These are phyloP conservation scores for Plicaturopsis crispa DNA, from an alignment of 768 basidiomycete genomes.

Conservation along the genomic window DNA sequence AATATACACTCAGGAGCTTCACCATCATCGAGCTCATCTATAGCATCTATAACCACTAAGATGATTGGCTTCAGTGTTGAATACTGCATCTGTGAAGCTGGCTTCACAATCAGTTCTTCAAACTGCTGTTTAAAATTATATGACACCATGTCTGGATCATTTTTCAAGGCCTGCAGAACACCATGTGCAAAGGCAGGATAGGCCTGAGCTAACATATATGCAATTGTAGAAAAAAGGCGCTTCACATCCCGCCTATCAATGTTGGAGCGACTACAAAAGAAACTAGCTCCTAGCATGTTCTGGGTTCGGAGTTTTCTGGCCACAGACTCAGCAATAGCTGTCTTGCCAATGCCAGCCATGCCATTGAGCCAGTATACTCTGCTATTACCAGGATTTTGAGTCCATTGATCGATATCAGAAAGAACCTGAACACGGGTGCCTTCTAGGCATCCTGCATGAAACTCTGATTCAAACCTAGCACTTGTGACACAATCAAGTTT, in stretches of 20 bases:
- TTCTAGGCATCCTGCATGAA: background rate
- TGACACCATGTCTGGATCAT: background rate
- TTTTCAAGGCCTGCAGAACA: background rate
- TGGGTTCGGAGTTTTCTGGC: constrained; percentile 5
- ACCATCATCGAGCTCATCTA: background rate
- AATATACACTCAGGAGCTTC: background rate
- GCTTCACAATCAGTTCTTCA: background rate
- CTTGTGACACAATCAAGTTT: too few species aligned
- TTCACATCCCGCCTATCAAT: background rate
- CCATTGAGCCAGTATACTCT: constrained; percentile 19
- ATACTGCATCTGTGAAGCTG: background rate
- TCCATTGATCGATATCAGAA: background rate
- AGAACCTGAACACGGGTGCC: background rate
- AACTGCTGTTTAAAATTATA: background rate
- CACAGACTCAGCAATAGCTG: constrained; percentile 14
- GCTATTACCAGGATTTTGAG: background rate
- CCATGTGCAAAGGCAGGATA: background rate
- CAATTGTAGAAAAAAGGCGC: background rate
- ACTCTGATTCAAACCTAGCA: too few species aligned
- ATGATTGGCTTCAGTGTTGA: background rate
- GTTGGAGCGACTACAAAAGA: constrained; percentile 9
- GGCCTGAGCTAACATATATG: background rate
- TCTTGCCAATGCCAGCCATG: constrained; percentile 17
- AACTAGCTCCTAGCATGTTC: constrained; percentile 10
- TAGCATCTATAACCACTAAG: background rate